Evolutionary conservation across 2,329 filamentous ascomycete genomes (phyloP).

Genomic region (Dothidotthia symphoricarpi): DNA sequence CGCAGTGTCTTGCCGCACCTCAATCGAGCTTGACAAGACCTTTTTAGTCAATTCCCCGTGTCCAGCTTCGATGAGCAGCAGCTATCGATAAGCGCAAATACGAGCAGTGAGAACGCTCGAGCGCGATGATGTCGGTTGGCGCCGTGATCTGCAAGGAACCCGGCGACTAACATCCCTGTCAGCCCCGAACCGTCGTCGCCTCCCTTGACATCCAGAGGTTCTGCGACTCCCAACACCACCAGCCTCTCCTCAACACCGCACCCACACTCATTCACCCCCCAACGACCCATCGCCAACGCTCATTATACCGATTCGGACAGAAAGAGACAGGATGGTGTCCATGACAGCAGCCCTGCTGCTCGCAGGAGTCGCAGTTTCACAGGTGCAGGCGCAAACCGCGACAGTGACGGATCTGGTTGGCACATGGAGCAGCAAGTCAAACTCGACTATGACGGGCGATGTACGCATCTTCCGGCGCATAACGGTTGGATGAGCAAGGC

Average conservation of each 20-base stretch:
- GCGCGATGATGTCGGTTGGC: slow-evolving; percentile 15
- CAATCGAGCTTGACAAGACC: too few species aligned
- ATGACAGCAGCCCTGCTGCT: slow-evolving; percentile 33
- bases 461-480: slow-evolving; percentile 47
- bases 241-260: slow-evolving; percentile 3
- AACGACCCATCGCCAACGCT: slow-evolving; percentile 9
- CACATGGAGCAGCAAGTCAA: slow-evolving; percentile 71
- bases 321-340: slow-evolving; percentile 20
- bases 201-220: slow-evolving; percentile 5
- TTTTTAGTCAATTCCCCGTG: too few species aligned
- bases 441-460: slow-evolving; percentile 66
- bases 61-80: too few species aligned
- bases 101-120: too few species aligned
- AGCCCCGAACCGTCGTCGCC: slow-evolving; percentile 4
- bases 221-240: neutral
- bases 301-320: slow-evolving; percentile 3
- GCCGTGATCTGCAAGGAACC: slow-evolving; percentile 31
- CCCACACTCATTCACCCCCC: slow-evolving; percentile 14
- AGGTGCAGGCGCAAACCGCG: slow-evolving; percentile 33
- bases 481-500: neutral
- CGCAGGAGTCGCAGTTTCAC: slow-evolving; percentile 39
- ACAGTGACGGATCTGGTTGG: slow-evolving; percentile 57
- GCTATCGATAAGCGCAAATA: slow-evolving; percentile 10
- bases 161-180: slow-evolving; percentile 19
- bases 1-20: too few species aligned